These are phyloP conservation scores for Curvularia spicifera DNA, from an alignment of 2,329 filamentous ascomycete genomes.

Conservation along the genomic window DNA sequence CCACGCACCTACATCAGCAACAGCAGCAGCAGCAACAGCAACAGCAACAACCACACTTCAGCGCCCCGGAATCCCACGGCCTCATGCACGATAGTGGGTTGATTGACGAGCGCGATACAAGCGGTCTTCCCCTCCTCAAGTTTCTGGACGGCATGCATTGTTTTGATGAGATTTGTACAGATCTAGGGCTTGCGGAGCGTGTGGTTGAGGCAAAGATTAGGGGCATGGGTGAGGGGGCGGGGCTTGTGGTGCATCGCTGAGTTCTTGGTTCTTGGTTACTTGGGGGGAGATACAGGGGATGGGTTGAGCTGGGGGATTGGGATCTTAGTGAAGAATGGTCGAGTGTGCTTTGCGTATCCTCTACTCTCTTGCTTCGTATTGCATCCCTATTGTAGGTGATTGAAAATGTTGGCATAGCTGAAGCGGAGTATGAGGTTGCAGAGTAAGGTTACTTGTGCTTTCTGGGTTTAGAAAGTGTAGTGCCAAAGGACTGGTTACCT, in stretches of 20 bases:
- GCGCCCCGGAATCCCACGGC: slow-evolving; percentile 14
- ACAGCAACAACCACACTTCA: slow-evolving; percentile 12
- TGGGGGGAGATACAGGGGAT: too few species aligned
- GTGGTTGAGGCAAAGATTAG: slow-evolving; percentile 74
- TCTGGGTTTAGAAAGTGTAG: too few species aligned
- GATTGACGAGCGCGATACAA: slow-evolving; percentile 24
- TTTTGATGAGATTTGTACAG: slow-evolving; percentile 83
- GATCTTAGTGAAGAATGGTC: not conserved
- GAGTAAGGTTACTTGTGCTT: too few species aligned
- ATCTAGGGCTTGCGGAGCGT: slow-evolving; percentile 71
- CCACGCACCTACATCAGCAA: slow-evolving; percentile 11
- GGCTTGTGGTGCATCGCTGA: slow-evolving; percentile 38
- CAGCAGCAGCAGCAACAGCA: not conserved
- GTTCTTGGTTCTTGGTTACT: too few species aligned
- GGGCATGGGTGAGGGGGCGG: slow-evolving; percentile 44
- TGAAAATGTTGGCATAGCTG: too few species aligned
- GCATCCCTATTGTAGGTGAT: too few species aligned
- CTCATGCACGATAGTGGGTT: slow-evolving; percentile 17
- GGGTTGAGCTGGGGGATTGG: too few species aligned
- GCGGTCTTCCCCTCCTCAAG: slow-evolving; percentile 60
- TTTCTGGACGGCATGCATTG: slow-evolving; percentile 78
- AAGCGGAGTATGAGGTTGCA: too few species aligned
- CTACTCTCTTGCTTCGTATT: too few species aligned
- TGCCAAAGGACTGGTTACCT: too few species aligned
- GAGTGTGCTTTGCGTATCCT: not conserved